Conservation (phyloP, 331 rosid genomes). For the Cydonia oblonga region DNA sequence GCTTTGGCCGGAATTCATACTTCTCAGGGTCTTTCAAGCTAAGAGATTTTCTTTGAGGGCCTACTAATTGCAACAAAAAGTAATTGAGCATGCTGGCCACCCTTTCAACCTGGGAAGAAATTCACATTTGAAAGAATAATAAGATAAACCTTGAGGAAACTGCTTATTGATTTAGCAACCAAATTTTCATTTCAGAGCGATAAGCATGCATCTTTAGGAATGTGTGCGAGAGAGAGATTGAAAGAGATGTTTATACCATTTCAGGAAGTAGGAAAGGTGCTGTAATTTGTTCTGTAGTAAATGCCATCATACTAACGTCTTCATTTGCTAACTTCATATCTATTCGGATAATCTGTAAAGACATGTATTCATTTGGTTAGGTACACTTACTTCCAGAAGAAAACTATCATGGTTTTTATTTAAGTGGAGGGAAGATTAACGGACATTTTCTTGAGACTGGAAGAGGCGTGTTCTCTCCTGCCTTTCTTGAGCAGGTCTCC, state of each 20-base stretch:
- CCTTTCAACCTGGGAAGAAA: slow-evolving; percentile 66
- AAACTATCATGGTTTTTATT: background rate
- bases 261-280: slow-evolving; percentile 96
- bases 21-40: slow-evolving; percentile 97
- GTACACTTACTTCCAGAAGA: background rate
- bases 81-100: slow-evolving; percentile 99
- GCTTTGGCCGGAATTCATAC: slow-evolving; percentile 91
- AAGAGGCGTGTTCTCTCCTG: slow-evolving; percentile 93
- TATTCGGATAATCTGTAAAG: slow-evolving; percentile 70
- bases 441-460: slow-evolving; percentile 92
- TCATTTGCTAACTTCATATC: slow-evolving; percentile 98
- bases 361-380: slow-evolving; percentile 14
- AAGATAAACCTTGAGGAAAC: background rate
- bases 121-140: background rate
- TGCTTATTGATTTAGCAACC: background rate
- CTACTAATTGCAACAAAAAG: slow-evolving; percentile 87
- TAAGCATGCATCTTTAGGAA: background rate
- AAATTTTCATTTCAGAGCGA: background rate
- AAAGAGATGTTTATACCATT: slow-evolving; percentile 48
- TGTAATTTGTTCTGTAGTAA: slow-evolving; percentile 88
- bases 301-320: slow-evolving; percentile 91
- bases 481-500: slow-evolving; percentile 83
- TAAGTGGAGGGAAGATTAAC: slow-evolving; percentile 11
- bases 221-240: background rate
- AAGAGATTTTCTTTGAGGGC: slow-evolving; percentile 95